phyloP scores from a whole-genome alignment of 805 yeast species.

The Wickerhamiella brachini region DNA sequence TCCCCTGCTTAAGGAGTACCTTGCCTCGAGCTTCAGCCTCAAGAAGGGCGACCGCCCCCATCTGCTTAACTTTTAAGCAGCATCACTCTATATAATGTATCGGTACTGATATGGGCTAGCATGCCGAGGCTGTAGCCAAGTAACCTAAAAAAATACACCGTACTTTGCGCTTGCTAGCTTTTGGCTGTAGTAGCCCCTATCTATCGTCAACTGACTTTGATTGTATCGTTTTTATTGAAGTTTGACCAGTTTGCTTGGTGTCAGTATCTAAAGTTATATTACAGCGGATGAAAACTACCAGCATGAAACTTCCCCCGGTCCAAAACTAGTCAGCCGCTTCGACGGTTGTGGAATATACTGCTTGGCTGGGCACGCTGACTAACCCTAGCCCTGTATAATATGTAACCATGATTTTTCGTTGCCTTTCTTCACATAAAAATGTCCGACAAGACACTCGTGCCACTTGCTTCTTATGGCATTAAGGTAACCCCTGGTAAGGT shows the following conservation, averaged over 20 bases:
- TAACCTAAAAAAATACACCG: not conserved
- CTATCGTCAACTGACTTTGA: too few relatives aligned
- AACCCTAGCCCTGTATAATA: not conserved
- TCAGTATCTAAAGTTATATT: too few relatives aligned
- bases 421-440: not conserved
- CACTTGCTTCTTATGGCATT: constrained; percentile 76
- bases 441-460: constrained; percentile 34
- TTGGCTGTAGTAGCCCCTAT: too few relatives aligned
- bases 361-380: not conserved
- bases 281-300: too few relatives aligned
- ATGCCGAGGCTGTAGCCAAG: not conserved
- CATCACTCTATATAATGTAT: not conserved
- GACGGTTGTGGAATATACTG: not conserved
- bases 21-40: constrained; percentile 88
- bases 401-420: not conserved
- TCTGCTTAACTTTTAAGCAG: constrained; percentile 78
- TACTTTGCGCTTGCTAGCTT: not conserved
- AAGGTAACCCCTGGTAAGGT: constrained; percentile 80
- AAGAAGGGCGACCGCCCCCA: constrained; percentile 98
- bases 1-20: constrained; percentile 92
- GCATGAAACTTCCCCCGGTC: too few relatives aligned
- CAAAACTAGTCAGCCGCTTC: not conserved
- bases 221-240: too few relatives aligned
- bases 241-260: too few relatives aligned
- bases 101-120: not conserved